These are phyloP conservation scores for Iberis amara DNA, from an alignment of 441 rosid species.

Conservation along the genomic window DNA sequence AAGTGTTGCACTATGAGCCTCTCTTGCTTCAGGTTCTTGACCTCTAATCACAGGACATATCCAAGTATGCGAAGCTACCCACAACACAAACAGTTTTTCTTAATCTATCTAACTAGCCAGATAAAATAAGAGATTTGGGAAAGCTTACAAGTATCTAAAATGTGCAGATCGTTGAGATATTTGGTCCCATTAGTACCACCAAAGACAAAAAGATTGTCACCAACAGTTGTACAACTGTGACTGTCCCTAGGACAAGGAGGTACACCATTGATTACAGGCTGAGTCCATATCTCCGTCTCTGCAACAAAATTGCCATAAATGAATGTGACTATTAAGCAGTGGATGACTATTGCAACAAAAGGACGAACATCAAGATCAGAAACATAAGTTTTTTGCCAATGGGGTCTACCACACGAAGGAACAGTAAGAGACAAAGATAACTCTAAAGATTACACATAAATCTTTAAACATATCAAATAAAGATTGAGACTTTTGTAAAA, in stretches of 20 bases:
- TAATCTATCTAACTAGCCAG: slow-evolving; percentile 6
- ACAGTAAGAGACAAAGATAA: too few species aligned
- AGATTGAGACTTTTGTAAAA: slow-evolving; percentile 12
- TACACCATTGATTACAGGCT: slow-evolving; percentile 53
- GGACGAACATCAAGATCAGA: slow-evolving; percentile 1
- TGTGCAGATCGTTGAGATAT: slow-evolving; percentile 70
- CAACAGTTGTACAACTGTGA: slow-evolving; percentile 68
- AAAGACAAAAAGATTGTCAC: slow-evolving; percentile 63
- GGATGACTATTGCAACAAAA: background rate
- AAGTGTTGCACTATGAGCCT: slow-evolving; percentile 85
- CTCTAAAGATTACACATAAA: too few species aligned
- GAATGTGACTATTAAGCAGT: slow-evolving; percentile 19
- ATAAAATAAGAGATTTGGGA: slow-evolving; percentile 1
- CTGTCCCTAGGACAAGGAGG: slow-evolving; percentile 80
- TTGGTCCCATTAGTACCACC: slow-evolving; percentile 85
- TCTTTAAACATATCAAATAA: background rate
- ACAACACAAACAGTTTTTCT: slow-evolving; percentile 9
- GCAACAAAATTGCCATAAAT: slow-evolving; percentile 24
- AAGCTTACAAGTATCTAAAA: slow-evolving; percentile 72
- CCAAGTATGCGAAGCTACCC: slow-evolving; percentile 78
- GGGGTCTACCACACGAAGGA: slow-evolving; percentile 20
- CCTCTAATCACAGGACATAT: slow-evolving; percentile 67
- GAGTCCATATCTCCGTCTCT: slow-evolving; percentile 72
- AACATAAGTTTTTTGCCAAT: background rate
- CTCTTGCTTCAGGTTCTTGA: slow-evolving; percentile 81